Conservation (phyloP, 352 stramenopile species). For the Phytophthora hybrid region DNA sequence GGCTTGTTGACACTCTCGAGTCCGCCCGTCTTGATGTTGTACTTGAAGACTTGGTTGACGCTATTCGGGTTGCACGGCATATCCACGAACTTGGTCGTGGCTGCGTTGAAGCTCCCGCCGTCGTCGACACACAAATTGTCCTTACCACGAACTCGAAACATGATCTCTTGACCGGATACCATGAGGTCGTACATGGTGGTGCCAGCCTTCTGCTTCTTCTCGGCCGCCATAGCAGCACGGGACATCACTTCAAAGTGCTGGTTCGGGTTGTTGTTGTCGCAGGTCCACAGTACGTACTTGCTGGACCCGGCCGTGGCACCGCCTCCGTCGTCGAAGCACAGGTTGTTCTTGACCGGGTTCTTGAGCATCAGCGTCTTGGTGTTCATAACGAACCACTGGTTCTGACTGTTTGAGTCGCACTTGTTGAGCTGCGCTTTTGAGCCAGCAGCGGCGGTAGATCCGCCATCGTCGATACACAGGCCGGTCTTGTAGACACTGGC, state of each 20-base stretch:
- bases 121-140: conserved; percentile 48
- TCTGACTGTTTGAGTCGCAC: conserved; percentile 37
- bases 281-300: conserved; percentile 32
- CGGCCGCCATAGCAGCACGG: conserved; percentile 23
- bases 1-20: conserved; percentile 32
- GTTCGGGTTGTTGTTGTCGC: conserved; percentile 28
- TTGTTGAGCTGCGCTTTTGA: conserved; percentile 30
- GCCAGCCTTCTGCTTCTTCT: conserved; percentile 22
- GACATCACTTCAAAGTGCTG: conserved; percentile 32
- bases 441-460: conserved; percentile 16
- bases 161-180: conserved; percentile 35
- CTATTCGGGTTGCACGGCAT: conserved; percentile 42
- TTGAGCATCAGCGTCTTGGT: conserved; percentile 29
- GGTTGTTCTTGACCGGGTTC: conserved; percentile 40
- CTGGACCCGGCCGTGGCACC: conserved; percentile 10
- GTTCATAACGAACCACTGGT: conserved; percentile 41
- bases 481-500: conserved; percentile 37
- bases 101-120: conserved; percentile 28
- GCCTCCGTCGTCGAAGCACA: conserved; percentile 43
- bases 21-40: conserved; percentile 28
- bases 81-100: conserved; percentile 34
- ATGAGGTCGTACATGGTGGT: conserved; percentile 35
- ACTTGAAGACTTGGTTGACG: conserved; percentile 42
- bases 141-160: conserved; percentile 37
- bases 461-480: conserved; percentile 35